Percentiles rank a stretch among this genome's conserved stretches.
These are phyloP conservation scores for Hibiscus trionum DNA, from an alignment of 345 rosid genomes.

Conservation along the genomic window DNA sequence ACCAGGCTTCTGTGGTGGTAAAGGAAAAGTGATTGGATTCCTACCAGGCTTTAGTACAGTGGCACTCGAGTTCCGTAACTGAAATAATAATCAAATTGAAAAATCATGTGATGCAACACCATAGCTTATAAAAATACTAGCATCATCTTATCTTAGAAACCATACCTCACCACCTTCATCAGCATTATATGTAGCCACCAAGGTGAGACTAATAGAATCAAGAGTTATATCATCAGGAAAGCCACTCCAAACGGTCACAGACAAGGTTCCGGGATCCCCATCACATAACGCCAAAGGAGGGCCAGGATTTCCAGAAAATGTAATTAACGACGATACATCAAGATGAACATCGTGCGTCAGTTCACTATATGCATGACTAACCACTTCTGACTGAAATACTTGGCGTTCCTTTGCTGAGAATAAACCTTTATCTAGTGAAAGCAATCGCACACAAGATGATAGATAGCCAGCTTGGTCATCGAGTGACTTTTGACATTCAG, in stretches of 20 bases:
- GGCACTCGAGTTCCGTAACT: constrained; percentile 71
- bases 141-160: constrained; percentile 12
- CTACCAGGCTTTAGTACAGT: constrained; percentile 68
- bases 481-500: constrained; percentile 89
- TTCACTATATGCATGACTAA: constrained; percentile 84
- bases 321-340: constrained; percentile 83
- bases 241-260: constrained; percentile 93
- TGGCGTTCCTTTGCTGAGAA: constrained; percentile 76
- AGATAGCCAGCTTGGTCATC: constrained; percentile 92
- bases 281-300: constrained; percentile 85
- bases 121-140: neutral
- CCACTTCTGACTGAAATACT: constrained; percentile 88
- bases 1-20: constrained; percentile 92
- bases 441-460: constrained; percentile 82
- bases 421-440: constrained; percentile 79
- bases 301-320: constrained; percentile 89
- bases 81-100: constrained; percentile 28
- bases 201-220: constrained; percentile 79
- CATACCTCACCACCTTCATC: constrained; percentile 87
- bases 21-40: constrained; percentile 55
- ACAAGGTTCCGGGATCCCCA: constrained; percentile 87
- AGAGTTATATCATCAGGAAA: constrained; percentile 95
- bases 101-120: constrained; percentile 6
- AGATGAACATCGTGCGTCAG: constrained; percentile 85
- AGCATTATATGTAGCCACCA: constrained; percentile 72